Conservation (phyloP, 2,329 filamentous ascomycete species). For the Apiospora kogelbergensis region DNA sequence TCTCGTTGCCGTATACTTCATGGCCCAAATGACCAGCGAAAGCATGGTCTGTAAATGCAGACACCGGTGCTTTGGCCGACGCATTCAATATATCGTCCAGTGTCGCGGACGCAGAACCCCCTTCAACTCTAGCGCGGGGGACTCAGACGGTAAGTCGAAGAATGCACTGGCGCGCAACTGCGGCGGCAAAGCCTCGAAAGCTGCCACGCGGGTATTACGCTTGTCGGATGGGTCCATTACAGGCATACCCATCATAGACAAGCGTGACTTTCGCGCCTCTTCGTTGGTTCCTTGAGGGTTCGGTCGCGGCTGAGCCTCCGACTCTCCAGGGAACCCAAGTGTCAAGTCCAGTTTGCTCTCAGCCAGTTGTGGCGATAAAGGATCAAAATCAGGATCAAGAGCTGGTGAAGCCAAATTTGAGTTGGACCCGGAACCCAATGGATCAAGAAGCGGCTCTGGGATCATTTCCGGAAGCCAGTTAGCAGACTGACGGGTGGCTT, state of each 20-base stretch:
- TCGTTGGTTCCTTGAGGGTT: conserved; percentile 11
- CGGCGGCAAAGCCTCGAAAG: conserved; percentile 64
- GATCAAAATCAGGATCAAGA: not conserved
- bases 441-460: conserved; percentile 30
- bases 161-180: conserved; percentile 89
- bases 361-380: not conserved
- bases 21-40: conserved; percentile 74
- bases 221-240: conserved; percentile 27
- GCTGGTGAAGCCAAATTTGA: conserved; percentile 16
- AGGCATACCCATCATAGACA: conserved; percentile 29
- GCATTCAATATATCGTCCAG: conserved; percentile 91
- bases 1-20: conserved; percentile 69
- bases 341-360: not conserved
- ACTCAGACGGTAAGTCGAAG: conserved; percentile 69
- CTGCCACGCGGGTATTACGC: conserved; percentile 36
- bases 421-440: conserved; percentile 27
- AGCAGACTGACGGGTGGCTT: conserved; percentile 33
- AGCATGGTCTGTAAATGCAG: conserved; percentile 86
- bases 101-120: conserved; percentile 85
- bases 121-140: conserved; percentile 56
- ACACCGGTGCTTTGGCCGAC: conserved; percentile 82
- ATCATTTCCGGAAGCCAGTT: conserved; percentile 31
- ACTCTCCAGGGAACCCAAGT: not conserved
- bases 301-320: not conserved
- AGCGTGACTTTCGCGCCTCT: conserved; percentile 34